phyloP scores from a whole-genome alignment of 768 basidiomycete species.

The Rhizopogon vesiculosus region DNA sequence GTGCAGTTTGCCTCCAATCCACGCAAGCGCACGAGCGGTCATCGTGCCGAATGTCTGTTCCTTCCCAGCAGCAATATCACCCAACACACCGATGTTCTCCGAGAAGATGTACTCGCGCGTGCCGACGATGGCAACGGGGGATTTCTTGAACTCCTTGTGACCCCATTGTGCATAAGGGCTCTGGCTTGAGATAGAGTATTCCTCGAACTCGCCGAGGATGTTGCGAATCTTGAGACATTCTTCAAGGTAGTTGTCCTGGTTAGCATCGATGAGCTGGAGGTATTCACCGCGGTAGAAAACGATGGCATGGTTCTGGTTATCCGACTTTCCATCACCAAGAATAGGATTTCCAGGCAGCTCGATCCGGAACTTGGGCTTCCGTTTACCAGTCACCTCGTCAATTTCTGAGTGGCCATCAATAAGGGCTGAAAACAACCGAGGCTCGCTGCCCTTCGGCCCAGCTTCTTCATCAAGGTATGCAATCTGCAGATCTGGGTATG shows the following conservation, averaged over 20 bases:
- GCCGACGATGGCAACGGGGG: constrained; percentile 96
- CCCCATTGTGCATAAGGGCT: constrained; percentile 96
- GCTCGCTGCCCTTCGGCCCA: constrained; percentile 82
- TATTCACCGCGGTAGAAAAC: constrained; percentile 99
- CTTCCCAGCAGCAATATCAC: constrained; percentile 98
- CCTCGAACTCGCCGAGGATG: constrained; percentile 95
- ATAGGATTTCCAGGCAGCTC: constrained; percentile 99
- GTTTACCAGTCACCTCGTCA: constrained; percentile 79
- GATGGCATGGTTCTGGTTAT: constrained; percentile 99
- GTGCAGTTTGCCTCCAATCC: constrained; percentile 98
- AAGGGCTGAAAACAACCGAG: constrained; percentile 84
- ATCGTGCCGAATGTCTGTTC: constrained; percentile 99
- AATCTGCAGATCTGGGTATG: constrained; percentile 97
- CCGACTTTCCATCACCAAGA: constrained; percentile 97
- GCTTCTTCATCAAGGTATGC: constrained; percentile 97
- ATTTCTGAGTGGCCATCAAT: constrained; percentile 98
- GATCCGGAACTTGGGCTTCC: constrained; percentile 95
- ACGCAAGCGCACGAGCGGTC: constrained; percentile 90
- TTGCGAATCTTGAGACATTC: constrained; percentile 99
- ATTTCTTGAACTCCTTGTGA: constrained; percentile 85
- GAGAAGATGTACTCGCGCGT: constrained; percentile 99
- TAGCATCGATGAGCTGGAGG: constrained; percentile 97
- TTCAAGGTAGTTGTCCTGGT: constrained; percentile 99
- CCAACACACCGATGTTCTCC: constrained; percentile 98
- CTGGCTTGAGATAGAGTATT: constrained; percentile 85